phyloP scores from a whole-genome alignment of 2,329 filamentous ascomycete species.

The Neofusicoccum cordaticola region DNA sequence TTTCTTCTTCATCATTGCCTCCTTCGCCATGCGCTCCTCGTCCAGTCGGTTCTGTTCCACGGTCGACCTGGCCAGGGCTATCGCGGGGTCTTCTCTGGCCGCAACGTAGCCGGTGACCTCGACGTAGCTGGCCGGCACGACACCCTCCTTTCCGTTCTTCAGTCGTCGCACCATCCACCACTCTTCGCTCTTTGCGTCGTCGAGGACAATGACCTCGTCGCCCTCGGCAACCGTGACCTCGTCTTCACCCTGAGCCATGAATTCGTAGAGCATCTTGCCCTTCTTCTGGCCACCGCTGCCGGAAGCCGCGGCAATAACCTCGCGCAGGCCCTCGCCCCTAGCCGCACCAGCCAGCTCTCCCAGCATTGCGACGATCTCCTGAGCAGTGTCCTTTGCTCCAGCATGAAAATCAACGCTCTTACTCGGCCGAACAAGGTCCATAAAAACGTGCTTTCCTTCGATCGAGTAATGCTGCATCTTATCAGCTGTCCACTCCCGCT shows the following conservation, averaged over 20 bases:
- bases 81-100: constrained; percentile 47
- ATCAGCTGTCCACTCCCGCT: constrained; percentile 90
- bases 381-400: constrained; percentile 92
- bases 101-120: constrained; percentile 73
- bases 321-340: constrained; percentile 76
- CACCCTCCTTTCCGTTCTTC: constrained; percentile 91
- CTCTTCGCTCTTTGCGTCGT: constrained; percentile 89
- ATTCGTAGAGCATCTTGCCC: constrained; percentile 87
- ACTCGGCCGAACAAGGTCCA: constrained; percentile 87
- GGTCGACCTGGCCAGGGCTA: constrained; percentile 60
- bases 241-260: constrained; percentile 93
- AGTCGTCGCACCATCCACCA: constrained; percentile 95
- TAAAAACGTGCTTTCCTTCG: constrained; percentile 95
- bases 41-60: constrained; percentile 77
- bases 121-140: constrained; percentile 94
- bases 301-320: constrained; percentile 78
- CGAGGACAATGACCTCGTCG: constrained; percentile 86
- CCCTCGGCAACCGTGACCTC: constrained; percentile 88
- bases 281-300: constrained; percentile 67
- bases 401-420: constrained; percentile 97
- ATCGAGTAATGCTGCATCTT: constrained; percentile 97
- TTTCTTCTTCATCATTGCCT: constrained; percentile 57
- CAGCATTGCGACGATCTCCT: constrained; percentile 84
- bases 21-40: constrained; percentile 79
- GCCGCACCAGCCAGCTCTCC: constrained; percentile 86